Conservation (phyloP, 1,284 basidiomycete species). For the Coniophora puteana region DNA sequence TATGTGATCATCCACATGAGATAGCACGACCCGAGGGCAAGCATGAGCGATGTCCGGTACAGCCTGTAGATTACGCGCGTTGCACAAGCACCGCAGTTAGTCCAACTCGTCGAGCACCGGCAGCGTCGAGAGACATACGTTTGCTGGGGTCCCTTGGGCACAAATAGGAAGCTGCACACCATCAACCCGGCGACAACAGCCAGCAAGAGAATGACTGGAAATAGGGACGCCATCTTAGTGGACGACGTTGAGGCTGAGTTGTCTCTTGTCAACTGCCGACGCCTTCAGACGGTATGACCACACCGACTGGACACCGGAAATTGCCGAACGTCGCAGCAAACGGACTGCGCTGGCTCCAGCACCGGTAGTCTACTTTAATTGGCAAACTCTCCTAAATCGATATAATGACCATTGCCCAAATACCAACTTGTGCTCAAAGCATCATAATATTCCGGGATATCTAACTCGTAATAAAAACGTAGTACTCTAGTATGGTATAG, state of each 20-base stretch:
- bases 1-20: slow-evolving; percentile 96
- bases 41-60: slow-evolving; percentile 73
- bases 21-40: slow-evolving; percentile 80
- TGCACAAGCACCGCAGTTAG: background rate
- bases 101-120: background rate
- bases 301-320: too few species aligned
- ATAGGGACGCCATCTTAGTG: slow-evolving; percentile 45
- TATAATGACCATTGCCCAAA: too few species aligned
- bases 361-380: too few species aligned
- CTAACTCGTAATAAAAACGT: slow-evolving; percentile 1
- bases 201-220: slow-evolving; percentile 53
- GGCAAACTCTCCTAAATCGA: too few species aligned
- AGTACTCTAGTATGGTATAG: slow-evolving; percentile 12
- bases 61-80: slow-evolving; percentile 47
- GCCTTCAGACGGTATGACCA: too few species aligned
- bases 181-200: slow-evolving; percentile 62
- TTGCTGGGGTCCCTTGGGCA: slow-evolving; percentile 85
- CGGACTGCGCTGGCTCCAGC: too few species aligned
- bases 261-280: too few species aligned
- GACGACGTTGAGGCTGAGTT: too few species aligned
- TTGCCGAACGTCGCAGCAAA: too few species aligned
- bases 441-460: too few species aligned
- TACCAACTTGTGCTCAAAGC: too few species aligned
- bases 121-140: slow-evolving; percentile 56
- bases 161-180: slow-evolving; percentile 61